Evolutionary conservation across 495 filamentous ascomycete genomes (phyloP).

Genomic region (Aspergillus kassunensis): DNA sequence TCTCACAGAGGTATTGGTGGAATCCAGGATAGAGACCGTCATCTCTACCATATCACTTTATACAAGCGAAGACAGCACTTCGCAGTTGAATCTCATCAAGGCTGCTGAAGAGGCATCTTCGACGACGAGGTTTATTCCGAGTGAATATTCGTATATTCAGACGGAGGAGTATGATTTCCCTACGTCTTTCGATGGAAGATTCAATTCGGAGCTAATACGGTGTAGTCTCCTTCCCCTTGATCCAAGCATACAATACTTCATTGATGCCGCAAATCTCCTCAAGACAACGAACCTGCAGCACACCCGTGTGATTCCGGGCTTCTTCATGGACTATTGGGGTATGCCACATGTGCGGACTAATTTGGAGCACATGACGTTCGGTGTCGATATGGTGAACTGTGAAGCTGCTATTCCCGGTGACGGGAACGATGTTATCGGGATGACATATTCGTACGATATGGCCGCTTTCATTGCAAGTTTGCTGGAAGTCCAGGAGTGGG

Average conservation of each 20-base stretch:
- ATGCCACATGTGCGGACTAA: slow-evolving; percentile 43
- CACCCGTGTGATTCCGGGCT: slow-evolving; percentile 47
- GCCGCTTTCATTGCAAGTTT: slow-evolving; percentile 45
- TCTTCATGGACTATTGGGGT: slow-evolving; percentile 55
- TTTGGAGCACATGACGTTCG: slow-evolving; percentile 34
- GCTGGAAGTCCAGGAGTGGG: slow-evolving; percentile 46
- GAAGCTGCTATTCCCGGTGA: slow-evolving; percentile 50
- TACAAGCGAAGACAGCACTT: slow-evolving; percentile 27
- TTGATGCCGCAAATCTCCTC: slow-evolving; percentile 29
- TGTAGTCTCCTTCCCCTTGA: slow-evolving; percentile 31
- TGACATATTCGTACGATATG: slow-evolving; percentile 52
- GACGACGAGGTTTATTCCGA: slow-evolving; percentile 47
- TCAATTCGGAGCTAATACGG: neutral
- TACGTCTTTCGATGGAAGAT: neutral
- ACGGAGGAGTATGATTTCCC: slow-evolving; percentile 26
- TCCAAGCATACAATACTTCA: slow-evolving; percentile 33
- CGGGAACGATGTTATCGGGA: slow-evolving; percentile 43
- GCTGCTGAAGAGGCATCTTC: slow-evolving; percentile 42
- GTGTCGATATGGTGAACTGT: slow-evolving; percentile 43
- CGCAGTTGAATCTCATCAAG: slow-evolving; percentile 45
- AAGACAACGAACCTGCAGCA: slow-evolving; percentile 37
- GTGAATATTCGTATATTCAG: slow-evolving; percentile 44
- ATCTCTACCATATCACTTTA: slow-evolving; percentile 46
- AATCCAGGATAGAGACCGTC: slow-evolving; percentile 46
- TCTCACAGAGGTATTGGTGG: slow-evolving; percentile 38